Conservation (phyloP, 1,284 basidiomycete species). For the Irpex rosettiformis region DNA sequence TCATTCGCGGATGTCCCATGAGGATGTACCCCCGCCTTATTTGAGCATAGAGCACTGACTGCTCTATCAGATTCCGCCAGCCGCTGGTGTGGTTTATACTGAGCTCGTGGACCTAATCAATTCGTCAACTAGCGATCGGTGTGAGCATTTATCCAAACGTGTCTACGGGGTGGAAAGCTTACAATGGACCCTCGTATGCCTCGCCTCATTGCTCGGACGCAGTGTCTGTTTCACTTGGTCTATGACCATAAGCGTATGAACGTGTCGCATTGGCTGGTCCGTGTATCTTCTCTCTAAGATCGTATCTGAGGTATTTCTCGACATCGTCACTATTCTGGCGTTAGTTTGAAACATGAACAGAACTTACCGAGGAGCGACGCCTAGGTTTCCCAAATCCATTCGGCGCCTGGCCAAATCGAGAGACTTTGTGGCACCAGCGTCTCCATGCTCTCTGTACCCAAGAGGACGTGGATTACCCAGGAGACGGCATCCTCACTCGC, state of each 20-base stretch:
- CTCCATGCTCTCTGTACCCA: background rate
- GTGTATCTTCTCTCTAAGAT: background rate
- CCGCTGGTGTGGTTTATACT: background rate
- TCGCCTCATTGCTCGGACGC: background rate
- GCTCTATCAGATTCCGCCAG: background rate
- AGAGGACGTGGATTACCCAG: background rate
- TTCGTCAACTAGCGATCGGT: background rate
- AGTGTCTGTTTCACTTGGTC: background rate
- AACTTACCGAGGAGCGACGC: background rate
- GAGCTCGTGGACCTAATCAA: background rate
- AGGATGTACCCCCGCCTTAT: background rate
- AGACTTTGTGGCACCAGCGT: constrained; percentile 1
- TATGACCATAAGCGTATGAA: too few species aligned
- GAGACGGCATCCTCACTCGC: background rate
- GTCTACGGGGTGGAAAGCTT: background rate
- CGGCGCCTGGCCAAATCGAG: background rate
- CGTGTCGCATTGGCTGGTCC: background rate
- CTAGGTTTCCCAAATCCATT: background rate
- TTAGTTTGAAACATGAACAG: background rate
- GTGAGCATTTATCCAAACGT: background rate
- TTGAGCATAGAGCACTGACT: background rate
- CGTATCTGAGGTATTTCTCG: background rate
- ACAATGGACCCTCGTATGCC: background rate
- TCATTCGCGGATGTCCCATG: background rate
- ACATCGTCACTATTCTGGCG: background rate